These are phyloP conservation scores for Thermothelomyces thermophilus DNA, from an alignment of 2,329 filamentous ascomycete genomes.

Conservation along the genomic window DNA sequence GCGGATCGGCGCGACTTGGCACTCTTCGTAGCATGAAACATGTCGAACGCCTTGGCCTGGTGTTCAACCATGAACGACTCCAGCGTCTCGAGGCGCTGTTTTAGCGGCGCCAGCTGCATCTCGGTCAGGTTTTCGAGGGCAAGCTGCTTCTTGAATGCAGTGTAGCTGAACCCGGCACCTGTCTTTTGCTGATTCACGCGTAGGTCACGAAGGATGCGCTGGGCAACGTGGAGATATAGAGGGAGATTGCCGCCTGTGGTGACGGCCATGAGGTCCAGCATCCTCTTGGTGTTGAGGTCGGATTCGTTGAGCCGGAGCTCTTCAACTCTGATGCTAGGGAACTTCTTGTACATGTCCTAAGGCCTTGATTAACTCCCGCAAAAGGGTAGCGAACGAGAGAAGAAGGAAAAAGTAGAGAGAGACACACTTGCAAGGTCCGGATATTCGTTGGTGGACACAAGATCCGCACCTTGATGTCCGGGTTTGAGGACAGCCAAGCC, in stretches of 20 bases:
- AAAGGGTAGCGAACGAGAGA: neutral
- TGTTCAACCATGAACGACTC: conserved; percentile 52
- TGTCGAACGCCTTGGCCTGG: conserved; percentile 22
- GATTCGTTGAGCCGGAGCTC: conserved; percentile 44
- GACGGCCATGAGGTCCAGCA: conserved; percentile 56
- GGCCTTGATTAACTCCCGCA: conserved; percentile 1
- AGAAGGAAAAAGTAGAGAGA: no score
- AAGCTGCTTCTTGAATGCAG: conserved; percentile 37
- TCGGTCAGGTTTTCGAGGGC: conserved; percentile 37
- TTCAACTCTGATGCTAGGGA: conserved; percentile 42
- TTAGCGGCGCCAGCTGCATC: conserved; percentile 48
- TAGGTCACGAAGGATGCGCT: conserved; percentile 51
- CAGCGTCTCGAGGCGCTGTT: conserved; percentile 53
- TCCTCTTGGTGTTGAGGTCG: conserved; percentile 50
- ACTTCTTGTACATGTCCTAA: conserved; percentile 35
- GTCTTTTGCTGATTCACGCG: conserved; percentile 38
- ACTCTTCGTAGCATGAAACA: neutral
- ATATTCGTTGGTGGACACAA: conserved; percentile 50
- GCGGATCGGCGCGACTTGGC: neutral
- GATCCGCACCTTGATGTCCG: conserved; percentile 42
- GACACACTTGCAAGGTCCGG: conserved; percentile 32
- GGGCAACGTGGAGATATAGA: conserved; percentile 52
- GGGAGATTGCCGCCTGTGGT: conserved; percentile 36
- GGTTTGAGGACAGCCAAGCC: conserved; percentile 44
- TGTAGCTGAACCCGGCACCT: conserved; percentile 42